Percentiles rank a stretch among this genome's conserved stretches.
phyloP scores from a whole-genome alignment of 768 basidiomycete species.

The Russula abietina region DNA sequence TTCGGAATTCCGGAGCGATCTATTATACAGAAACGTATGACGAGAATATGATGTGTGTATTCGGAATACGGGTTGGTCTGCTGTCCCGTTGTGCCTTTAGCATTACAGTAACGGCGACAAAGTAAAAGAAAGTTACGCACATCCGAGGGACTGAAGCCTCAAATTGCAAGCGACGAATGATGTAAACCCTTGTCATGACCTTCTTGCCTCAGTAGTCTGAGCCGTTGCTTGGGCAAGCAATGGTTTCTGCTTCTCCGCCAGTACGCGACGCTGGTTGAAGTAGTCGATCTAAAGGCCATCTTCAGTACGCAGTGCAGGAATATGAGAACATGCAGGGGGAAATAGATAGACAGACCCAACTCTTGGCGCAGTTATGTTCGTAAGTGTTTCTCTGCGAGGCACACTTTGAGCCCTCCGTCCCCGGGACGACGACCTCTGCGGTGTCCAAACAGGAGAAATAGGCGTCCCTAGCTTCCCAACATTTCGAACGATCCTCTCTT shows the following conservation, averaged over 20 bases:
- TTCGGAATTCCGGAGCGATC: neutral
- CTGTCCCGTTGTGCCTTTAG: neutral
- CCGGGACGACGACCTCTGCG: constrained; percentile 61
- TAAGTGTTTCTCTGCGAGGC: constrained; percentile 51
- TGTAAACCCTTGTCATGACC: constrained; percentile 1
- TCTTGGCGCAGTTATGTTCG: constrained; percentile 72
- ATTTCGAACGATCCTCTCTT: constrained; percentile 65
- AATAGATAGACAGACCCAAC: constrained; percentile 61
- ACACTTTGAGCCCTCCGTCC: constrained; percentile 63
- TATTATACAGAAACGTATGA: constrained; percentile 11
- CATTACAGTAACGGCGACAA: neutral
- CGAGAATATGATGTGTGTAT: neutral
- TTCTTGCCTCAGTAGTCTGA: constrained; percentile 34
- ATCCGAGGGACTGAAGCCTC: neutral
- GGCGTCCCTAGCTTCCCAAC: constrained; percentile 79
- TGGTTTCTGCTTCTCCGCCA: constrained; percentile 74
- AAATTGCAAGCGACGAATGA: neutral
- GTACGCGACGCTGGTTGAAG: constrained; percentile 84
- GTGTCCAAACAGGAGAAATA: constrained; percentile 84
- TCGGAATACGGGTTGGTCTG: neutral
- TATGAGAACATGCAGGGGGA: neutral
- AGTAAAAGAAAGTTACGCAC: neutral
- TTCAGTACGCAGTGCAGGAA: neutral
- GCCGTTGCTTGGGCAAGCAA: constrained; percentile 46
- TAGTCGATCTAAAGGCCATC: constrained; percentile 67